A percentile compares a stretch with the other conserved stretches of the same genome.
phyloP scores from a whole-genome alignment of 2,329 filamentous ascomycete genomes.

The Lasiodiplodia citricola region DNA sequence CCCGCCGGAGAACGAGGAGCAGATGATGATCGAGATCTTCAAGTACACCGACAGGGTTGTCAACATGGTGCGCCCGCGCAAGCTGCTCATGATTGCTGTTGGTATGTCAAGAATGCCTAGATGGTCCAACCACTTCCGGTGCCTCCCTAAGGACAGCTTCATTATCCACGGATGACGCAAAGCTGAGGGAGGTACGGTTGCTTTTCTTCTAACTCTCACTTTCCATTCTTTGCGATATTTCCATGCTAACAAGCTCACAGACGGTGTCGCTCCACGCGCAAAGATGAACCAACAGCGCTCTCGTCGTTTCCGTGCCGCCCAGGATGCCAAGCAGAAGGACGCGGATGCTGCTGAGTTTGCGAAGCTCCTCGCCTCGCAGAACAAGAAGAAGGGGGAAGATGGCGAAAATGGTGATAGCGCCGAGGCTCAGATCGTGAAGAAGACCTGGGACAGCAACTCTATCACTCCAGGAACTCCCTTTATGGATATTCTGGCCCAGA shows the following conservation, averaged over 20 bases:
- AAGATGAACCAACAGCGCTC: conserved; percentile 99
- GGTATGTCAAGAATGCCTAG: conserved; percentile 59
- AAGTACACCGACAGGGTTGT: conserved; percentile 98
- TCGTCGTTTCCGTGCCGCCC: conserved; percentile 89
- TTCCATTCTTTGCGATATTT: background rate
- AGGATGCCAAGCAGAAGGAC: conserved; percentile 93
- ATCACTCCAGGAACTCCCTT: conserved; percentile 98
- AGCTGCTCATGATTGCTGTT: conserved; percentile 96
- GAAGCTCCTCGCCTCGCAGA: conserved; percentile 73
- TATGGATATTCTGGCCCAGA: conserved; percentile 92
- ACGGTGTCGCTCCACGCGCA: conserved; percentile 94
- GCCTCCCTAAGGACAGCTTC: conserved; percentile 36
- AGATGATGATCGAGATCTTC: conserved; percentile 99
- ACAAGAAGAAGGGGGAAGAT: conserved; percentile 52
- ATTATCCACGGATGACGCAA: conserved; percentile 36
- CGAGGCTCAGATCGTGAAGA: conserved; percentile 70
- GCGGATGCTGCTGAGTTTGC: conserved; percentile 87
- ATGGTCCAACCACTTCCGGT: conserved; percentile 12
- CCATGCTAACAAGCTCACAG: conserved; percentile 51
- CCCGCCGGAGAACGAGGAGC: conserved; percentile 89
- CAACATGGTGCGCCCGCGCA: conserved; percentile 96
- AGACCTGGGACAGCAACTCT: conserved; percentile 87
- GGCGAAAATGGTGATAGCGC: conserved; percentile 67
- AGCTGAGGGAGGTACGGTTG: conserved; percentile 40
- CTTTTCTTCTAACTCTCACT: conserved; percentile 15